phyloP scores from a whole-genome alignment of 2,329 filamentous ascomycete species.

The Colletotrichum australisinense region DNA sequence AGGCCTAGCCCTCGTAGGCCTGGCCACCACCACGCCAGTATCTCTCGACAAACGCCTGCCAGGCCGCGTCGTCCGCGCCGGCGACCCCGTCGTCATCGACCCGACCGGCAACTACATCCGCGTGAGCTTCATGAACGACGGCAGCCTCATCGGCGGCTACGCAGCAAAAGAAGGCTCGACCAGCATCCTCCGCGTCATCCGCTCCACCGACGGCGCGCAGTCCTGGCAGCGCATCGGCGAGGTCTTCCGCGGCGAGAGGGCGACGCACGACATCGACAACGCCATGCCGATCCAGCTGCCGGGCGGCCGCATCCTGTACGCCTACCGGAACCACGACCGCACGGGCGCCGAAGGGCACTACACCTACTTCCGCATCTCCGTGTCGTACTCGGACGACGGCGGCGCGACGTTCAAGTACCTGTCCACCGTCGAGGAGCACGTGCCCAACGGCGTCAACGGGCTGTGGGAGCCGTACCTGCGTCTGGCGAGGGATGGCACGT shows the following conservation, averaged over 20 bases:
- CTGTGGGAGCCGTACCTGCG: slow-evolving; percentile 60
- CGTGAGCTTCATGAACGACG: too few relatives aligned
- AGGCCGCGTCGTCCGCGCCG: too few relatives aligned
- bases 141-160: too few relatives aligned
- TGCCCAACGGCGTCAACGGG: slow-evolving; percentile 44
- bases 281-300: slow-evolving; percentile 47
- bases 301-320: slow-evolving; percentile 49
- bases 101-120: too few relatives aligned
- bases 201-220: slow-evolving; percentile 42
- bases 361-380: slow-evolving; percentile 52
- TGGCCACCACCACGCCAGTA: too few relatives aligned
- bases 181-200: slow-evolving; percentile 40
- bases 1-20: too few relatives aligned
- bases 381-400: slow-evolving; percentile 54
- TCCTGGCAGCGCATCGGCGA: slow-evolving; percentile 44
- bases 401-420: slow-evolving; percentile 51
- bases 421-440: slow-evolving; percentile 42
- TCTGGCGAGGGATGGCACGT: slow-evolving; percentile 47
- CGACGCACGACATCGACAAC: slow-evolving; percentile 46
- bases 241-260: slow-evolving; percentile 34
- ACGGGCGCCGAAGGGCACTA: slow-evolving; percentile 37
- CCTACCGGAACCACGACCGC: slow-evolving; percentile 50
- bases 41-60: too few relatives aligned
- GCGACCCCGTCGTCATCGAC: too few relatives aligned
- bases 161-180: slow-evolving; percentile 37